Conservation (phyloP, 208 protist species). For the Acanthamoeba quina region DNA sequence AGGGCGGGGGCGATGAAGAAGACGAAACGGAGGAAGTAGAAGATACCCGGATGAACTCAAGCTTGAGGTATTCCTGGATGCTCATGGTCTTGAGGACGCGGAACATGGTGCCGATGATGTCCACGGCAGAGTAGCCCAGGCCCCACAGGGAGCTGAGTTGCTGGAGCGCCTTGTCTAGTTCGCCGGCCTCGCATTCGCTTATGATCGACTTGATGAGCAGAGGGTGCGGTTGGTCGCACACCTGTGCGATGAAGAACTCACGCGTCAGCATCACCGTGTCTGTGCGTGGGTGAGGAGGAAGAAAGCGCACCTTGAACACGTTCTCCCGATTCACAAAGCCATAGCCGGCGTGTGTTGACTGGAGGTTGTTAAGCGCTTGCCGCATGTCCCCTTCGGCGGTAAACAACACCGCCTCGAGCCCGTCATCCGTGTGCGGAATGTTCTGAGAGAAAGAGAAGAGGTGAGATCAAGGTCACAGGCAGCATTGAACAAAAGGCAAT, state of each 20-base stretch:
- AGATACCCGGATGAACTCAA: slow-evolving; percentile 89
- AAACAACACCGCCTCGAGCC: slow-evolving; percentile 98
- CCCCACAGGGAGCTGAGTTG: slow-evolving; percentile 92
- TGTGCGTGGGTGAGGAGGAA: neutral
- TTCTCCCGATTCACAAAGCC: slow-evolving; percentile 97
- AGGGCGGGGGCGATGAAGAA: too few species aligned
- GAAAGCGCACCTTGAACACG: slow-evolving; percentile 96
- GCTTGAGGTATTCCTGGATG: slow-evolving; percentile 87
- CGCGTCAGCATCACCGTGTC: neutral
- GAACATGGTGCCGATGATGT: slow-evolving; percentile 98
- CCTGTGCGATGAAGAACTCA: neutral
- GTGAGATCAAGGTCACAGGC: neutral
- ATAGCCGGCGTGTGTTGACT: slow-evolving; percentile 97
- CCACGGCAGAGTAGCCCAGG: slow-evolving; percentile 95
- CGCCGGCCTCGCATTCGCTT: slow-evolving; percentile 89
- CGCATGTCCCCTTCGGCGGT: slow-evolving; percentile 98
- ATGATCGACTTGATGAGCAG: slow-evolving; percentile 95
- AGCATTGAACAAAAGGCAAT: neutral
- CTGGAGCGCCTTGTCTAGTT: slow-evolving; percentile 88
- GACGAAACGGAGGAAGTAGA: neutral
- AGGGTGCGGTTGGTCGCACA: slow-evolving; percentile 98
- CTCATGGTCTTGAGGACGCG: slow-evolving; percentile 88
- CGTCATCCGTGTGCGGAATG: slow-evolving; percentile 94
- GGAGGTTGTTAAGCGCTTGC: slow-evolving; percentile 98
- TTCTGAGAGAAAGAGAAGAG: slow-evolving; percentile 28